Base-by-base conservation (phyloP, 208 protist species). In the Acanthamoeba rhysodes region DNA sequence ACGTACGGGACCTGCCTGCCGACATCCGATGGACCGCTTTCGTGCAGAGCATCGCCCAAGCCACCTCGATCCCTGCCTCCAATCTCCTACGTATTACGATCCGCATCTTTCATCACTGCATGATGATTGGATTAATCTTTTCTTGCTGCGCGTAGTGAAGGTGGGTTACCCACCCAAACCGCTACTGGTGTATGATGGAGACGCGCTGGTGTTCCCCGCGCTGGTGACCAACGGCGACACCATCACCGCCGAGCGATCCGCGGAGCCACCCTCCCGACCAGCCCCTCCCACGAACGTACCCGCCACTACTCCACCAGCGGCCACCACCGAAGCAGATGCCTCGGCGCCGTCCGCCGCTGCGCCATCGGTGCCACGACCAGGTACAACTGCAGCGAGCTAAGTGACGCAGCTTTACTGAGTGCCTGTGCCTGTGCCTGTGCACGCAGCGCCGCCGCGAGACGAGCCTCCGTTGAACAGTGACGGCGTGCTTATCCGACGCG, bases 161-260 rank as follows among this genome's bases (percentile, higher is more conserved):
- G 72, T 50, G 72, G 72, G 72, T 9, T 82, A 82, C 29, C 72
- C 72, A 8, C 72, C 72, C 34, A 82, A 82, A 22, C 32, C 37
- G 32, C 37, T 82, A 8, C 72, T 53, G 12, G 37, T 50, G 22
- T 9, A 8, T 4, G 37, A 82, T 24, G 41, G 37, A 9, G 9
- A 41, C 72, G 72, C 72, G 24, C 8, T 82, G 20, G 72, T 82
- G 72, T 82, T 82, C 41, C 72, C 72, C 10, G 12, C 72, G 34
- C 72, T 82, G 3, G 72, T 82, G 10, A 53, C 72, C 72, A 82
- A 82, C 72, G 72, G 72, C 72, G 72, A 82, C 72, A 82, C 72
- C 32, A 50, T 82, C 72, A 82, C 72, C 41, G 72, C 72, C 41
- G 72, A 82, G 72, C 72, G 72, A 29, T 82, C 72, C 5, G 24